A percentile compares a stretch with the other conserved stretches of the same genome.
Conservation (phyloP, 148 eudicot species). For the Cornus florida region DNA sequence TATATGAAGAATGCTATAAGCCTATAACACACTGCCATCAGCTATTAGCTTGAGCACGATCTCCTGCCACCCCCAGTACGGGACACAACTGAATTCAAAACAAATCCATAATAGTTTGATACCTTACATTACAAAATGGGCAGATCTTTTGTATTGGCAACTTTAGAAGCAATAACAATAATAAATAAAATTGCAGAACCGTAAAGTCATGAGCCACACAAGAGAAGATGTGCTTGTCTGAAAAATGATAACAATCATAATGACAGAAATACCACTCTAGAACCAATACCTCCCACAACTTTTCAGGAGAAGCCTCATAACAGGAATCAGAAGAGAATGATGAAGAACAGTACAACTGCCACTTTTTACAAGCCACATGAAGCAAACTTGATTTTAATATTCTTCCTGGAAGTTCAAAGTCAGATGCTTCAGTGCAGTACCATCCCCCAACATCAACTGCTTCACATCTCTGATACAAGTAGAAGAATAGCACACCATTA, state of each 20-base stretch:
- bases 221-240: conserved; percentile 1
- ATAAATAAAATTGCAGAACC: background rate
- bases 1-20: background rate
- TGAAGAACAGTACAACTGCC: conserved; percentile 58
- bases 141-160: background rate
- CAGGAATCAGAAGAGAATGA: conserved; percentile 41
- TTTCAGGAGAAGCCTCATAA: conserved; percentile 60
- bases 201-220: background rate
- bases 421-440: conserved; percentile 40
- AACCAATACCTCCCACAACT: conserved; percentile 82
- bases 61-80: background rate
- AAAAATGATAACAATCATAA: background rate
- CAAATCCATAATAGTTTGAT: background rate
- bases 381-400: conserved; percentile 29
- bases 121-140: background rate
- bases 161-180: background rate
- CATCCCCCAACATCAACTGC: conserved; percentile 23
- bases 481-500: background rate
- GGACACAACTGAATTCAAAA: background rate
- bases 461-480: conserved; percentile 52
- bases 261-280: background rate
- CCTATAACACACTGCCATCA: background rate
- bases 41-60: background rate
- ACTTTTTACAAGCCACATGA: conserved; percentile 31
- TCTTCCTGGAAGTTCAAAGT: conserved; percentile 28